Conservation (phyloP, 169 alveolate species). For the Plasmodium vinckei region DNA sequence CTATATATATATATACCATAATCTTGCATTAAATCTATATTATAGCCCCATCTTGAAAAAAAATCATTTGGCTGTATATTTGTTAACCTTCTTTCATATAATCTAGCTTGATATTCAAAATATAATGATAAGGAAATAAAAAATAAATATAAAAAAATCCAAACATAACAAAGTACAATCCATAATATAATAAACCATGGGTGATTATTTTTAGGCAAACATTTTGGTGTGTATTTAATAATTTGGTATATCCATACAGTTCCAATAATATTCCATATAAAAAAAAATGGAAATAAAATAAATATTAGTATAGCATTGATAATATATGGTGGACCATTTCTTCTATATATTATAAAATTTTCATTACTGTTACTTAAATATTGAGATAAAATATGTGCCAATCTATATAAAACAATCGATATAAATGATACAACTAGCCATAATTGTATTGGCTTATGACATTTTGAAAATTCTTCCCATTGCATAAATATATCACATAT, state of each 20-base stretch:
- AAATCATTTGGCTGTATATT: conserved; percentile 81
- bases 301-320: conserved; percentile 80
- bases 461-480: conserved; percentile 82
- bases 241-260: conserved; percentile 81
- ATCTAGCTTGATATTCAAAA: conserved; percentile 51
- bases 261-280: conserved; percentile 84
- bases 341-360: conserved; percentile 79
- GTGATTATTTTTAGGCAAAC: conserved; percentile 83
- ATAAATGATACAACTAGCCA: conserved; percentile 85
- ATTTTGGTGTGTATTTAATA: conserved; percentile 81
- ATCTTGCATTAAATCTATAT: conserved; percentile 78
- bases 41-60: conserved; percentile 47
- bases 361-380: conserved; percentile 83
- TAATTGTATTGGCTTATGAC: conserved; percentile 84
- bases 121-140: conserved; percentile 77
- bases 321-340: conserved; percentile 83
- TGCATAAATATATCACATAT: conserved; percentile 83
- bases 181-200: conserved; percentile 87
- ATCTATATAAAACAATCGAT: conserved; percentile 80
- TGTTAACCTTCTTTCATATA: conserved; percentile 78
- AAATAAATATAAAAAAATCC: conserved; percentile 83
- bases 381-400: conserved; percentile 81
- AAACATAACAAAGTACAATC: conserved; percentile 84
- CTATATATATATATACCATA: conserved; percentile 85
- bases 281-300: conserved; percentile 82